Evolutionary conservation across 164 flowering plant species (phyloP).

Genomic region (Magnolia changhungtana): DNA sequence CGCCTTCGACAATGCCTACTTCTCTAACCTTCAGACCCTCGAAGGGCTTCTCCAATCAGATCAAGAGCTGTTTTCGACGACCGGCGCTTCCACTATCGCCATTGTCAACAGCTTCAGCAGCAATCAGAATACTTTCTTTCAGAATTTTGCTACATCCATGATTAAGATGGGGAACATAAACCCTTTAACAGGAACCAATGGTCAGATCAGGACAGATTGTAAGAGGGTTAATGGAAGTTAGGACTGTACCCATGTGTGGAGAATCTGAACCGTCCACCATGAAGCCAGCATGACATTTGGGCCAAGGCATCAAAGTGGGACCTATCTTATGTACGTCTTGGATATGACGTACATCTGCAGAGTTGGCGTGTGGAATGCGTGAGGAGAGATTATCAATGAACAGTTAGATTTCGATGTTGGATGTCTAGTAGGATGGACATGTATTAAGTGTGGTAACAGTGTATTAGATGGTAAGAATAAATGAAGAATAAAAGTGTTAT

Average conservation of each 20-base stretch:
- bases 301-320: too few species aligned
- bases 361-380: too few species aligned
- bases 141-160: slow-evolving; percentile 20
- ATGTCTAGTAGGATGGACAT: too few species aligned
- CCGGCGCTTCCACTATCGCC: slow-evolving; percentile 9
- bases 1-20: slow-evolving; percentile 15
- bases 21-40: slow-evolving; percentile 17
- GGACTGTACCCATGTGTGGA: background rate
- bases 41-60: slow-evolving; percentile 18
- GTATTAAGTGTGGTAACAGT: too few species aligned
- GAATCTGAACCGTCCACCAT: too few species aligned
- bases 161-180: slow-evolving; percentile 21
- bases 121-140: slow-evolving; percentile 16
- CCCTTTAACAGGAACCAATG: slow-evolving; percentile 16
- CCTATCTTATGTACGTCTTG: too few species aligned
- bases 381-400: too few species aligned
- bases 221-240: slow-evolving; percentile 8
- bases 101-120: slow-evolving; percentile 16
- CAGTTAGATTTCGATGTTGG: too few species aligned
- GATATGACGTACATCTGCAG: too few species aligned
- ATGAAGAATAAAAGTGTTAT: too few species aligned
- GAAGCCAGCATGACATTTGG: too few species aligned
- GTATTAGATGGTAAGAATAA: too few species aligned
- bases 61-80: slow-evolving; percentile 16
- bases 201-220: slow-evolving; percentile 17